Evolutionary conservation across 2,329 filamentous ascomycete genomes (phyloP), one percentile per base, ranked within the genome.

Genomic region (Beauveria rudraprayagi): DNA sequence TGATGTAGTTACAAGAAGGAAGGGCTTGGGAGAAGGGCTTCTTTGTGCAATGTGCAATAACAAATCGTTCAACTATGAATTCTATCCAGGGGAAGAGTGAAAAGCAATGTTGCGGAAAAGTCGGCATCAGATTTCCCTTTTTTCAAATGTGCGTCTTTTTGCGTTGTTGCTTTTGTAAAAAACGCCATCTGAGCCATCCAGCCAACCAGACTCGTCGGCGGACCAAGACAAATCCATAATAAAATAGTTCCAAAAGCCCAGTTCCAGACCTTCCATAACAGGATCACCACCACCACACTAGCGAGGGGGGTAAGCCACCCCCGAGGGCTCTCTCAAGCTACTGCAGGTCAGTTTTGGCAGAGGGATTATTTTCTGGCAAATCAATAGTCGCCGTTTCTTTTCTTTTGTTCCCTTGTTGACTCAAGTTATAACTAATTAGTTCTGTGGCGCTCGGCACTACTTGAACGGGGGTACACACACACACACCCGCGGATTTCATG

Each of bases 291-390:
- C 22, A 47, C n/a, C 19, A 11, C 30, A 30, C 30, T 11, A 34
- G 30, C 30, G 30, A 34, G 30, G 11, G 22, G 28, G 30, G 30
- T 14, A 34, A 34, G 30, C 34, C 37, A 54, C 51, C 34, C 28
- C 11, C 43, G 30, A 50, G 53, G 53, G 46, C 50, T 46, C 50
- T 34, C 52, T 46, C 19, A n/a, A 11, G 9, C 56, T 50, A 58
- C 56, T 58, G 56, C 56, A 58, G 56, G 56, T 26, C 54, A 37
- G 7, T 7, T 7, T n/a, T 43, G 28, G 26, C 28, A 37, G 43
- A 46, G 54, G 28, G 43, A 37, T 37, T 22, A 56, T 48, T 47
- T 56, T 56, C n/a, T 28, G 41, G 54, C 54, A 56, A 56, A 56
- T 56, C 54, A 56, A 6, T 30, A 11, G 24, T 9, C 22, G 26